Conservation (phyloP, 345 rosid species). For the Acer saccharum region DNA sequence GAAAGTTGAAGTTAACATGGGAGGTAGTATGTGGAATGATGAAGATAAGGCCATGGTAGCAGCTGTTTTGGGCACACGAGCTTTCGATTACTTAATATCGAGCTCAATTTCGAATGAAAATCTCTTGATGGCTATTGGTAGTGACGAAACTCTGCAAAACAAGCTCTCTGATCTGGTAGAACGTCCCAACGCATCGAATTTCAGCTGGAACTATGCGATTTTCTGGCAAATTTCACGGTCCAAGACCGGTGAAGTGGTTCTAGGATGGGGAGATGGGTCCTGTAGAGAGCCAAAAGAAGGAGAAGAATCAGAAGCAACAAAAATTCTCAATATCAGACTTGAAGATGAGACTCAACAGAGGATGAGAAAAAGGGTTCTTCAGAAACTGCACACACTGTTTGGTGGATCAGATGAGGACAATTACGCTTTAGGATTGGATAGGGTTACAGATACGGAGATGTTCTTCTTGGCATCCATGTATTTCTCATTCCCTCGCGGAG, state of each 20-base stretch:
- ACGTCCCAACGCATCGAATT: constrained; percentile 62
- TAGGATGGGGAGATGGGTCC: constrained; percentile 99
- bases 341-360: constrained; percentile 71
- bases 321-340: constrained; percentile 34
- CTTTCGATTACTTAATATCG: constrained; percentile 70
- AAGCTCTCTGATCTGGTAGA: constrained; percentile 96
- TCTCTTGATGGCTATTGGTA: constrained; percentile 56
- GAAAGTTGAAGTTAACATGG: constrained; percentile 59
- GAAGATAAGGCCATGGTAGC: constrained; percentile 70
- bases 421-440: constrained; percentile 78
- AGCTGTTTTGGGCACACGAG: constrained; percentile 77
- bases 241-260: constrained; percentile 77
- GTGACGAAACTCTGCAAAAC: constrained; percentile 72
- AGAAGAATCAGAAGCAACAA: constrained; percentile 60
- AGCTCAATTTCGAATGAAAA: constrained; percentile 70
- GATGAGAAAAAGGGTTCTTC: constrained; percentile 88
- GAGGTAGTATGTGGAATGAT: constrained; percentile 67
- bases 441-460: constrained; percentile 93
- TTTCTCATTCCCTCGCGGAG: constrained; percentile 85
- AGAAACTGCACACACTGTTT: constrained; percentile 74
- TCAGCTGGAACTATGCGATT: constrained; percentile 96
- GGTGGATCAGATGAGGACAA: constrained; percentile 93
- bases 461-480: constrained; percentile 95
- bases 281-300: constrained; percentile 85
- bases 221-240: constrained; percentile 94